phyloP scores from a whole-genome alignment of 73 alveolate species.

The Paramecium bursaria region DNA sequence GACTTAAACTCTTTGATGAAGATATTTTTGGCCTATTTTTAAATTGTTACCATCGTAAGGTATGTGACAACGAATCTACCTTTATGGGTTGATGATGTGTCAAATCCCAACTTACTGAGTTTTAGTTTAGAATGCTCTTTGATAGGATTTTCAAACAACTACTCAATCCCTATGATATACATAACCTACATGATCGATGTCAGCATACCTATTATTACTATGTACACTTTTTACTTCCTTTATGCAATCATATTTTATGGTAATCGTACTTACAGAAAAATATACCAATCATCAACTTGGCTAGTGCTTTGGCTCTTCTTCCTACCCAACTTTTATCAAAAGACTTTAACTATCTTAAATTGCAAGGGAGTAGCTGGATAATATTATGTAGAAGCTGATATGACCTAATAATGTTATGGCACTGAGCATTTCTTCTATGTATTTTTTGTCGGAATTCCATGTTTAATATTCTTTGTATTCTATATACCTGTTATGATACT shows the following conservation, averaged over 20 bases:
- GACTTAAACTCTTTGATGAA: conserved; percentile 36
- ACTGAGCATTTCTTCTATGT: conserved; percentile 51
- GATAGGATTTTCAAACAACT: background rate
- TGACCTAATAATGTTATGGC: conserved; percentile 39
- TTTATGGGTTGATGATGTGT: background rate
- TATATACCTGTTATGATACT: conserved; percentile 40
- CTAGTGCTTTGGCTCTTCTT: conserved; percentile 31
- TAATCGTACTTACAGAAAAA: background rate
- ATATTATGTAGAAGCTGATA: conserved; percentile 32
- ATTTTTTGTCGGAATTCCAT: conserved; percentile 34
- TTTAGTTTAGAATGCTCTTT: conserved; percentile 46
- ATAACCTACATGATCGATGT: conserved; percentile 39
- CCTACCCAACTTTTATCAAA: conserved; percentile 45
- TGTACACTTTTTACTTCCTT: background rate
- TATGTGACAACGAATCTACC: conserved; percentile 10
- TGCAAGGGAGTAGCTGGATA: conserved; percentile 16
- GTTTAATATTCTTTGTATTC: conserved; percentile 39
- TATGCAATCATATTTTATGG: conserved; percentile 6
- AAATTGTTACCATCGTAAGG: background rate
- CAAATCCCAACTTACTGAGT: background rate
- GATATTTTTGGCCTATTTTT: conserved; percentile 40
- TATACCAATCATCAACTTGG: conserved; percentile 42
- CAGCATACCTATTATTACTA: background rate
- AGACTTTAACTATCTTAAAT: conserved; percentile 11
- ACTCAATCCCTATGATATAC: conserved; percentile 24